phyloP scores from a whole-genome alignment of 495 filamentous ascomycete species.

The Aspergillus wentii region DNA sequence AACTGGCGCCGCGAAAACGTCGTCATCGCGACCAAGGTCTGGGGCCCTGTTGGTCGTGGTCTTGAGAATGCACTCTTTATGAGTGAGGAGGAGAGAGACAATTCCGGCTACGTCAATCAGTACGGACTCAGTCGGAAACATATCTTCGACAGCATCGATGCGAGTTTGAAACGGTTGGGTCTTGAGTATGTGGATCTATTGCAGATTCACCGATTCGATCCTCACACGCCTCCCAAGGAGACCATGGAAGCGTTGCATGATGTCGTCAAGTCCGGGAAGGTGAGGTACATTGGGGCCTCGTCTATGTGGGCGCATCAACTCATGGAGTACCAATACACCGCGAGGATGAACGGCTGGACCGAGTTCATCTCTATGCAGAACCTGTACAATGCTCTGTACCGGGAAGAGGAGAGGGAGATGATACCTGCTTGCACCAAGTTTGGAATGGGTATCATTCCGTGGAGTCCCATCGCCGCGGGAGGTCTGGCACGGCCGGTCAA shows the following conservation, averaged over 20 bases:
- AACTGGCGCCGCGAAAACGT: conserved; percentile 64
- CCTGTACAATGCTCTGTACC: conserved; percentile 64
- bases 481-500: conserved; percentile 31
- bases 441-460: conserved; percentile 58
- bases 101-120: conserved; percentile 24
- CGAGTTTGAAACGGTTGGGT: conserved; percentile 58
- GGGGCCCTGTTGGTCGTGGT: conserved; percentile 18
- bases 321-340: conserved; percentile 57
- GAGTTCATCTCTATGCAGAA: conserved; percentile 77
- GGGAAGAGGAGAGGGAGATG: conserved; percentile 79
- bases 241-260: conserved; percentile 73
- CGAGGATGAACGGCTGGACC: conserved; percentile 62
- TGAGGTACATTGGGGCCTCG: conserved; percentile 64
- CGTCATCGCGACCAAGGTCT: conserved; percentile 72
- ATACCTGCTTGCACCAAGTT: conserved; percentile 61
- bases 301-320: conserved; percentile 68
- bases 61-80: conserved; percentile 14
- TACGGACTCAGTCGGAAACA: conserved; percentile 57
- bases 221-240: conserved; percentile 54
- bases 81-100: conserved; percentile 14
- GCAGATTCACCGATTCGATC: conserved; percentile 62
- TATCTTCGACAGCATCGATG: conserved; percentile 69
- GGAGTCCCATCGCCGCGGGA: conserved; percentile 45
- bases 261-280: conserved; percentile 57
- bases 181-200: conserved; percentile 69